Percentiles rank a stretch among this genome's conserved stretches.
phyloP scores from a whole-genome alignment of 306 rosid genomes.

The Echinosophora koreensis region DNA sequence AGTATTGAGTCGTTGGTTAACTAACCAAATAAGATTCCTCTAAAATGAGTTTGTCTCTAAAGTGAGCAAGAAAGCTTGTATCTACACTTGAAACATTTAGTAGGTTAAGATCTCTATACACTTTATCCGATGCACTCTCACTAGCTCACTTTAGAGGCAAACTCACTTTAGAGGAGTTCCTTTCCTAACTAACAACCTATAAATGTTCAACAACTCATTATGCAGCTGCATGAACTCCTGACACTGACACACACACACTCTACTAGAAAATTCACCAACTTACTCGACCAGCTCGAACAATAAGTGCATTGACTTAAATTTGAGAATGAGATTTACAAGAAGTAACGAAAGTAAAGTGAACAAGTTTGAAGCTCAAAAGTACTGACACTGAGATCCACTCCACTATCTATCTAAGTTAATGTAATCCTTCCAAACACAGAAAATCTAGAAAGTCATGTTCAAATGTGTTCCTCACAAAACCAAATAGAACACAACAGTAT shows the following conservation, averaged over 20 bases:
- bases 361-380: slow-evolving; percentile 23
- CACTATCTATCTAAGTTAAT: slow-evolving; percentile 18
- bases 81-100: too few species aligned
- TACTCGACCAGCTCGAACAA: slow-evolving; percentile 29
- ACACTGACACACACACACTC: not conserved
- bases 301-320: slow-evolving; percentile 28
- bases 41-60: too few species aligned
- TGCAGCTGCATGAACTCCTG: slow-evolving; percentile 9
- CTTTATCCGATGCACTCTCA: too few species aligned
- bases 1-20: too few species aligned
- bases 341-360: slow-evolving; percentile 40
- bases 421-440: slow-evolving; percentile 3
- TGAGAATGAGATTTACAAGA: slow-evolving; percentile 24
- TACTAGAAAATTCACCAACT: slow-evolving; percentile 31
- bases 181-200: not conserved
- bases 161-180: too few species aligned
- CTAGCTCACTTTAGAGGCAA: too few species aligned
- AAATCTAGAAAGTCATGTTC: slow-evolving; percentile 16
- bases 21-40: too few species aligned
- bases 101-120: too few species aligned
- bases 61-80: too few species aligned
- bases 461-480: slow-evolving; percentile 17
- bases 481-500: slow-evolving; percentile 2
- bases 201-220: slow-evolving; percentile 39
- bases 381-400: slow-evolving; percentile 22